These are phyloP conservation scores for Lunularia cruciata DNA, from an alignment of 225 moss, liverwort and hornwort species.

Conservation along the genomic window DNA sequence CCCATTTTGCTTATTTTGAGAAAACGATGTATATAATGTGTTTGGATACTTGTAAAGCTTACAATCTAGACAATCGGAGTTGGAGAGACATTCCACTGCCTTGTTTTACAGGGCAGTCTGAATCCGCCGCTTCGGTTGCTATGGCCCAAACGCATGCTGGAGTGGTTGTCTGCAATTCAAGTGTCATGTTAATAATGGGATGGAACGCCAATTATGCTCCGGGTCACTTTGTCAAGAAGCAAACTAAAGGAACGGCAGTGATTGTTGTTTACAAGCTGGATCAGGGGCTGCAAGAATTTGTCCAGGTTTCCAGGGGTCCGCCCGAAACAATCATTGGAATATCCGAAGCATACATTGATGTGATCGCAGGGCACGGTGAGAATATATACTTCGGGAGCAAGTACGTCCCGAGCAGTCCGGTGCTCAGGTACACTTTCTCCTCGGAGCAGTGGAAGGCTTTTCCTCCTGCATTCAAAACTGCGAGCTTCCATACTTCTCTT, in stretches of 20 bases:
- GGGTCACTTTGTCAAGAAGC: not conserved
- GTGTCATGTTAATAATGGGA: slow-evolving; percentile 23
- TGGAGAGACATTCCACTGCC: slow-evolving; percentile 21
- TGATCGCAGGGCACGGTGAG: slow-evolving; percentile 16
- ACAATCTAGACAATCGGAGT: slow-evolving; percentile 4
- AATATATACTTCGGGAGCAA: slow-evolving; percentile 21
- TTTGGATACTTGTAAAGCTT: not conserved
- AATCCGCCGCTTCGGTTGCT: not conserved
- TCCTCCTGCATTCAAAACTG: slow-evolving; percentile 1
- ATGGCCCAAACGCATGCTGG: slow-evolving; percentile 10
- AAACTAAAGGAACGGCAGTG: not conserved
- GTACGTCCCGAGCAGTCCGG: slow-evolving; percentile 6
- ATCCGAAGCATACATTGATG: slow-evolving; percentile 8
- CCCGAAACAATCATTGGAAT: not conserved
- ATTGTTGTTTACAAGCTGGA: slow-evolving; percentile 21
- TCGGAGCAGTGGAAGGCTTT: slow-evolving; percentile 15
- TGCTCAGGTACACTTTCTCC: slow-evolving; percentile 14
- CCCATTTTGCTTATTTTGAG: not conserved
- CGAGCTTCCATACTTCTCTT: slow-evolving; percentile 1
- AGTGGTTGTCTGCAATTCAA: slow-evolving; percentile 11
- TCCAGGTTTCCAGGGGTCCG: slow-evolving; percentile 14
- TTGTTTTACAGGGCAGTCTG: not conserved
- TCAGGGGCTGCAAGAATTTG: not conserved
- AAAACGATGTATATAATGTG: slow-evolving; percentile 15
- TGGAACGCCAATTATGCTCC: slow-evolving; percentile 4